Base-by-base conservation (phyloP, 176 grass and related monocot genomes). In the Raddia guianensis region DNA sequence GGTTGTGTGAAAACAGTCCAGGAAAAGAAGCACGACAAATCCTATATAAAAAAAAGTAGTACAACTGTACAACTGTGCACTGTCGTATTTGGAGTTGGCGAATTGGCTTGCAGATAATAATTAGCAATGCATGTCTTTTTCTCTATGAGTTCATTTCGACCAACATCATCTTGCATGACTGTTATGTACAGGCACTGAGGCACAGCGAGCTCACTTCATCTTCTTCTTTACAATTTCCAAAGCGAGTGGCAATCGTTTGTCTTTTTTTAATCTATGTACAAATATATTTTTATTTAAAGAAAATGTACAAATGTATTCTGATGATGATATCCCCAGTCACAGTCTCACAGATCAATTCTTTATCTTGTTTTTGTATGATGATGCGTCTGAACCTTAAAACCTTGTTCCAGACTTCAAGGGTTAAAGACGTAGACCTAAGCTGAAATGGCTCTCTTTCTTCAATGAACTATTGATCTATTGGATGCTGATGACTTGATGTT, bases 401-500 rank as follows among this genome's bases (percentile, higher is more conserved):
- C 7, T 2, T 16, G 5, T 55, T 7, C 27, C 77, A 35, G 9
- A 51, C 56, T 68, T 40, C 19, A 9, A 42, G 8, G 18, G 54
- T 10, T 21, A 58, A 48, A 14, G 16, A 42, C 64, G 48, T 19
- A 4, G 48, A 19, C 43, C 12, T 40, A 44, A 67, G 35, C 6
- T 13, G 35, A 21, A 0, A 27, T 44, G 3, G 45, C 3, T n/a
- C 32, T 16, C 21, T 6, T 8, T 47, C 55, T 40, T 27, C 27
- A 27, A 27, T 27, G 27, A 27, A 27, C 27, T 71, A 12, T 13
- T 12, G 44, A 9, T 3, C 66, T 91, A 87, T 45, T 72, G 76
- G 48, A 91, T 77, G 66, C 8, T 70, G 61, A 88, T 82, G 63
- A 64, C 57, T 44, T 56, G 77, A 14, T 82, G 78, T 70, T 58